Evolutionary conservation across 768 basidiomycete genomes (phyloP), one percentile per base, ranked within the genome.

Genomic region (Trametes maxima): DNA sequence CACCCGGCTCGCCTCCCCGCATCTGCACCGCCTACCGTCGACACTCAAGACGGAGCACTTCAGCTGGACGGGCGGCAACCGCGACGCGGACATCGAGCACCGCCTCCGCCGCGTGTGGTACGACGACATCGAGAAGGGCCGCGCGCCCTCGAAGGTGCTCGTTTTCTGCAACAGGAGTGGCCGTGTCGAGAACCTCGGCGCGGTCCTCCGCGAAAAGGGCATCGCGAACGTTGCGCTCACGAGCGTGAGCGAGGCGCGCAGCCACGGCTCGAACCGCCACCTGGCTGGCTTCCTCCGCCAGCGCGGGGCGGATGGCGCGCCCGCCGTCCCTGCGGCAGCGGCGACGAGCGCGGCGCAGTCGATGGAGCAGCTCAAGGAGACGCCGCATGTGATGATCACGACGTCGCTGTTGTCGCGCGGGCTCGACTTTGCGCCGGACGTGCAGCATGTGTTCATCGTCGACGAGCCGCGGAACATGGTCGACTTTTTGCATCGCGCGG

Each of bases 401-500:
- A 97, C 95, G 0, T 95, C 94, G 5, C 79, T 97, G 36, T 86
- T 97, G 25, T 94, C 93, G 11, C 85, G 95, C 19, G 95, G 95
- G 1, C 82, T 96, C 1, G 95, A 97, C 72, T 97, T 97, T 68
- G 78, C 86, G 14, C 87, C 92, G 0, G 76, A 77, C n/a, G 85
- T 96, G 66, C 81, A 82, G 63, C 86, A 95, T 67, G 90, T 96
- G 2, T 89, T 97, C 72, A 88, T 96, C 65, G 81, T 92, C 22
- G 95, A 96, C 66, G 85, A 90, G 69, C 94, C 95, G 19, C 78
- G 90, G 65, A 95, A 94, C 71, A 90, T 90, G 80, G 82, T 95
- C 40, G 95, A 97, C 73, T 95, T 96, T 71, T 72, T 97, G 61
- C 95, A 97, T 75, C 86, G 95, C 4, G 95, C 95, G 0, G 95